Evolutionary conservation across 257 asterid genomes (phyloP), one percentile per base, ranked within the genome.

Genomic region (Fraxinus excelsior): DNA sequence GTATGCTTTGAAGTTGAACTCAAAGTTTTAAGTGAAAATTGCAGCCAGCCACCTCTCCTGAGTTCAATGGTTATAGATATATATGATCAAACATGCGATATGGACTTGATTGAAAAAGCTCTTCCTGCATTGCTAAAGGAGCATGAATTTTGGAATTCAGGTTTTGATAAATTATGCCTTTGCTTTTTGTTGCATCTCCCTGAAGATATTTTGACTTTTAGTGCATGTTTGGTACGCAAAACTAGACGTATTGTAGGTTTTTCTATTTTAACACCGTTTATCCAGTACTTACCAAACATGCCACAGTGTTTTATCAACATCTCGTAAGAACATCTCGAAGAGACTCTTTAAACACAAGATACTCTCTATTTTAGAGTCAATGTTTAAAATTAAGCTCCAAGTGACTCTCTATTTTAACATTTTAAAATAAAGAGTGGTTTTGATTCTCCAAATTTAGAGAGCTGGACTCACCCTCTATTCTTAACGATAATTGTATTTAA

Each of bases 41-140:
- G 81, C 96, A 96, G 99, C 82, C 93, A 93, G 75, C 98, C 98
- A 72, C 99, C 98, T 23, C 83, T 96, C 21, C 77, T 93, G 76
- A 94, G 96, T 84, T 86, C 97, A 72, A 96, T 96, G 99, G 86
- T 93, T 29, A 62, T 80, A 13, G 97, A 89, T 72, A 74, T 92
- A 86, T 93, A 82, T 84, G 73, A 82, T 31, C 81, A 81, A 25
- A 91, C 97, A 4, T 85, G 90, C 16, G 99, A 96, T 73, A 29
- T 42, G 76, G 82, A 82, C 26, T 78, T 93, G 49, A 84, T 87
- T 25, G 73, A 37, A 74, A 85, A 72, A 79, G 85, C 97, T n/a
- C 94, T 96, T 80, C 97, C 97, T 67, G 88, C 97, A 12, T 76
- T 96, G 82, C 80, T 86, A 26, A 91, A 85, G 88, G 99, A 96